Base-by-base conservation (phyloP, 768 basidiomycete species). In the Hericium rajendrae region DNA sequence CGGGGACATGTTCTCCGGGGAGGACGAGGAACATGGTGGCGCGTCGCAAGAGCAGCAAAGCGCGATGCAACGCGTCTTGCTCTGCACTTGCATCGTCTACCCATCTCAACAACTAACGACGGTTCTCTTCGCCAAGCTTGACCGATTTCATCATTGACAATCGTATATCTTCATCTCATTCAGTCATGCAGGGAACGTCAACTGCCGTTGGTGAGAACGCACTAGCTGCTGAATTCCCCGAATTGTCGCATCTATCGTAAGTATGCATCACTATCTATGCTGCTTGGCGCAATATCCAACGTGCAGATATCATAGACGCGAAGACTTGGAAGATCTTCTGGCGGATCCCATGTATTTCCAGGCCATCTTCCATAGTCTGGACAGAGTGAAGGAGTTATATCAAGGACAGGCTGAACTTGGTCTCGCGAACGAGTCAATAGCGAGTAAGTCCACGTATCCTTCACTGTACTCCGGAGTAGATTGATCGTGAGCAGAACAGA, bases 261-360 rank as follows among this genome's bases (percentile, higher is more conserved):
- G 83, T 65, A 9, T 15, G 15, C 28, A 13, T 8, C 8, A 15
- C 8, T 46, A 11, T 24, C 16, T 18, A 26, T 2, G 15, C 49
- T 10, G 8, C 24, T 1, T 24, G 16, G 16, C 26, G 16, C 24
- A 16, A 46, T 46, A 22, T 48, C 51, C 56, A 58, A 16, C 16
- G n/a, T 18, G 52, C 5, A 40, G 12, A 43, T 48, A 26, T 13
- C 50, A n/a, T 65, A 94, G 92, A 62, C 82, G 89, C 53, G 86
- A 91, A 62, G 92, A 94, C 64, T 77, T 98, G n/a, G 90, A 97
- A 69, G 92, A 94, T 66, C 73, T 97, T 4, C 72, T 97, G 20
- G 76, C 78, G 13, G 91, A 97, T 67, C 86, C 85, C 0, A 72
- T 74, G 15, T 94, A 94, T 68, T 94, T 94, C 62, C 88, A 94